Evolutionary conservation across 805 yeast genomes (phyloP).

Genomic region (Candida wancherniae): DNA sequence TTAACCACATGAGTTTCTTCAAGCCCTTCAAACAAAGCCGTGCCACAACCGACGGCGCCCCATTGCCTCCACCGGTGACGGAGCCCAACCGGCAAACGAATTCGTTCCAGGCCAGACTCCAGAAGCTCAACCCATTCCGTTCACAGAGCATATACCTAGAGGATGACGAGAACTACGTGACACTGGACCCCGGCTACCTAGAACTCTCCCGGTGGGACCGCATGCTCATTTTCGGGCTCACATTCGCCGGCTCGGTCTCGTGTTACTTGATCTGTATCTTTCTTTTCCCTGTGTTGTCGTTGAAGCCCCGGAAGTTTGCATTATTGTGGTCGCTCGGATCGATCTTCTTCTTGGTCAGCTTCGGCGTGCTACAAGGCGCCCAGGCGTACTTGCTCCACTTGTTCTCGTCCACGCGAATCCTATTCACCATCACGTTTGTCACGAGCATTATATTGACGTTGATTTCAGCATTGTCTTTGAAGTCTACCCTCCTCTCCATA

Average conservation of each 20-base stretch:
- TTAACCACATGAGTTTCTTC: constrained; percentile 42
- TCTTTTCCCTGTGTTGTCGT: constrained; percentile 37
- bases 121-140: constrained; percentile 37
- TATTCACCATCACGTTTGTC: constrained; percentile 35
- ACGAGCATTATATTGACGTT: constrained; percentile 39
- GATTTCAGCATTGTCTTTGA: constrained; percentile 31
- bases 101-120: constrained; percentile 27
- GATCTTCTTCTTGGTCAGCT: constrained; percentile 41
- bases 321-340: constrained; percentile 45
- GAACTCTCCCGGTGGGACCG: constrained; percentile 44
- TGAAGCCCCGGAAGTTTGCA: constrained; percentile 44
- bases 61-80: constrained; percentile 38
- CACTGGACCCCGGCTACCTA: constrained; percentile 40
- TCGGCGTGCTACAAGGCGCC: constrained; percentile 43
- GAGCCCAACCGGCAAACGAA: constrained; percentile 16
- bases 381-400: constrained; percentile 37
- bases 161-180: constrained; percentile 40
- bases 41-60: constrained; percentile 30
- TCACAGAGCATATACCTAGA: constrained; percentile 34
- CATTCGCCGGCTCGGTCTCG: constrained; percentile 38
- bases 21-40: constrained; percentile 22
- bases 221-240: constrained; percentile 41
- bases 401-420: constrained; percentile 37
- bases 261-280: constrained; percentile 42
- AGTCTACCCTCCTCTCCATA: constrained; percentile 35